Evolutionary conservation across 2,329 filamentous ascomycete species (phyloP), one percentile per base, ranked within the genome.

Genomic region (Calonectria multiphialidica): DNA sequence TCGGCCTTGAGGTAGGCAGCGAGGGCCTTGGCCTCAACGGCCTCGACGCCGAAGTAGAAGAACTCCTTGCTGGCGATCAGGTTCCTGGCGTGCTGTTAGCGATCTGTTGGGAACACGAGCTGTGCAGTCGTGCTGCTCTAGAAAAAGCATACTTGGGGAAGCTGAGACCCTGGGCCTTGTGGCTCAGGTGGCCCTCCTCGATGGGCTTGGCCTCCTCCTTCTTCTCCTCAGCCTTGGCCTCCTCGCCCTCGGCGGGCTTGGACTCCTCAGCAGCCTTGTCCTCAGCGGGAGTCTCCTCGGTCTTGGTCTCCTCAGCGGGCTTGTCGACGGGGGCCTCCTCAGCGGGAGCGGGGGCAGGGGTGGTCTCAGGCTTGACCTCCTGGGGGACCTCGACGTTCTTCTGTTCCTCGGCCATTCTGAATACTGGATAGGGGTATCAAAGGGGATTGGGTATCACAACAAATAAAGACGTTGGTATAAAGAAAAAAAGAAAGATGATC

Each of bases 31-130:
- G 91, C 86, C 81, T 95, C 91, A 72, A 97, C 85, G 62, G 94
- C 86, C 68, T 95, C 94, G 62, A 90, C 88, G 78, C 92, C 91
- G 86, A 96, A 95, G 90, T 93, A 96, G 88, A 98, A 98, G 88
- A 94, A 95, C 84, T 95, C 95, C 91, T 98, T 98, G 84, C 93
- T 92, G 87, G 95, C 96, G 80, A 95, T 92, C 81, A 98, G 90
- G 84, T 95, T 94, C 91, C 95, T 97, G 40, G 47, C 35, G 33
- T 30, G 25, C 8, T 42, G 78, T 82, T 76, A 84, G 80, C 67
- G 76, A 5, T 6, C 2, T 28, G 2, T 30, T 0, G 7, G 2
- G 1, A 12, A 2, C 6, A 4, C 7, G 23, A 4, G n/a, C n/a
- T 35, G n/a, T 30, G 18, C 8, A 28, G 74, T 7, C 12, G 21